A percentile compares a stretch with the other conserved stretches of the same genome.
Evolutionary conservation across 2,329 filamentous ascomycete species (phyloP).

Genomic region (Lithohypha guttulata): DNA sequence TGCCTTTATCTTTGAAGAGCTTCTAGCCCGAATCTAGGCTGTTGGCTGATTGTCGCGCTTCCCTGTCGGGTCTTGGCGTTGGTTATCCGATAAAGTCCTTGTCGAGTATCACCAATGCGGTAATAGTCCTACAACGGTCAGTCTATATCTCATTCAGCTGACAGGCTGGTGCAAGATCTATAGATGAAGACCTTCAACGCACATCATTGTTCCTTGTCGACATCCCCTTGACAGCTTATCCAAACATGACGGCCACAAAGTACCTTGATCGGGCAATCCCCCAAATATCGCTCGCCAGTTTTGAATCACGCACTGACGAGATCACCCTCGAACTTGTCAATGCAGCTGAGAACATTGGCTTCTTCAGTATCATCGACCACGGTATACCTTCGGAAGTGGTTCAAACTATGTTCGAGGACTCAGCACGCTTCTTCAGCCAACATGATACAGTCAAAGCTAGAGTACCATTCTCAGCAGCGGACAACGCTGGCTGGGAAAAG

Average conservation of each 20-base stretch:
- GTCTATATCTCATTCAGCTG: conserved; percentile 11
- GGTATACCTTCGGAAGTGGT: conserved; percentile 41
- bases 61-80: conserved; percentile 7
- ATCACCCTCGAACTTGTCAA: conserved; percentile 43
- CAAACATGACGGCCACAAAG: conserved; percentile 23
- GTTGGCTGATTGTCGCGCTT: conserved; percentile 6
- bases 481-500: conserved; percentile 53
- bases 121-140: conserved; percentile 4
- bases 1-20: conserved; percentile 20
- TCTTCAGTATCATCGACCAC: conserved; percentile 49
- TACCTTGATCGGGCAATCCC: conserved; percentile 38
- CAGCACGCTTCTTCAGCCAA: conserved; percentile 45
- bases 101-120: neutral
- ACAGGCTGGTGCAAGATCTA: neutral
- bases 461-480: conserved; percentile 42
- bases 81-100: neutral
- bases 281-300: conserved; percentile 45
- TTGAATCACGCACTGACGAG: conserved; percentile 40
- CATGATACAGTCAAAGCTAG: conserved; percentile 42
- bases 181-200: neutral
- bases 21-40: conserved; percentile 15
- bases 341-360: conserved; percentile 50
- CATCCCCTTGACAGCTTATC: too few species aligned
- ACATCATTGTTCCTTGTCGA: too few species aligned
- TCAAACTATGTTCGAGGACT: conserved; percentile 41